Percentiles rank a stretch among this genome's conserved stretches.
Conservation (phyloP, 2,329 filamentous ascomycete genomes). For the Calonectria crousiana region DNA sequence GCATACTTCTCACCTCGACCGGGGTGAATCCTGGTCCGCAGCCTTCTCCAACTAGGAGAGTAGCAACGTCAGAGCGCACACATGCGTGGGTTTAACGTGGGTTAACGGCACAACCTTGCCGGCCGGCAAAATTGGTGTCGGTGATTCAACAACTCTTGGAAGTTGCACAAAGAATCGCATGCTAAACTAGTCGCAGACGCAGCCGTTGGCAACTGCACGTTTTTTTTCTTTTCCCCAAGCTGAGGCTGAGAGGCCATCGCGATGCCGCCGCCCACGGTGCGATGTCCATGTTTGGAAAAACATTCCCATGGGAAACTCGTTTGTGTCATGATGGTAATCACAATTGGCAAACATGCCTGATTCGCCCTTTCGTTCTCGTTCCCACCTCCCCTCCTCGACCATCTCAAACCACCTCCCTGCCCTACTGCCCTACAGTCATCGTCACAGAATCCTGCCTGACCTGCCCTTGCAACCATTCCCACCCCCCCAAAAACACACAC, state of each 20-base stretch:
- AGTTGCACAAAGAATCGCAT: neutral
- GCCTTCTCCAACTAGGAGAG: neutral
- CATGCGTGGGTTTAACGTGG: neutral
- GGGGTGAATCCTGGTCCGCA: slow-evolving; percentile 12
- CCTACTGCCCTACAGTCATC: slow-evolving; percentile 18
- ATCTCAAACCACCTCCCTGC: slow-evolving; percentile 38
- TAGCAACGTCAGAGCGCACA: neutral
- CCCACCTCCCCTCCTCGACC: slow-evolving; percentile 24
- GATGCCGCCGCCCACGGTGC: neutral
- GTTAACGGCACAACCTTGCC: neutral
- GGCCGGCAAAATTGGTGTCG: slow-evolving; percentile 1
- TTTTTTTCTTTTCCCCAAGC: neutral
- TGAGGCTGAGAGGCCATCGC: neutral
- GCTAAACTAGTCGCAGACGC: neutral
- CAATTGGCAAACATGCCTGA: slow-evolving; percentile 17
- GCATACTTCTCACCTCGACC: slow-evolving; percentile 4
- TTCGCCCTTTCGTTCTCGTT: slow-evolving; percentile 20
- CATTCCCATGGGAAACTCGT: neutral
- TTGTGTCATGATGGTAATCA: slow-evolving; percentile 7
- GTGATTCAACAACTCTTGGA: neutral
- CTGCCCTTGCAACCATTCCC: neutral
- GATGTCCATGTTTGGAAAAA: neutral
- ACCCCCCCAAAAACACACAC: neutral
- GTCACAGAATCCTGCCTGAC: slow-evolving; percentile 14
- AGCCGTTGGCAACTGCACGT: too few species aligned